Percentiles rank a stretch among this genome's conserved stretches.
These are phyloP conservation scores for Hanseniaspora lachancei DNA, from an alignment of 805 yeast genomes.

Conservation along the genomic window DNA sequence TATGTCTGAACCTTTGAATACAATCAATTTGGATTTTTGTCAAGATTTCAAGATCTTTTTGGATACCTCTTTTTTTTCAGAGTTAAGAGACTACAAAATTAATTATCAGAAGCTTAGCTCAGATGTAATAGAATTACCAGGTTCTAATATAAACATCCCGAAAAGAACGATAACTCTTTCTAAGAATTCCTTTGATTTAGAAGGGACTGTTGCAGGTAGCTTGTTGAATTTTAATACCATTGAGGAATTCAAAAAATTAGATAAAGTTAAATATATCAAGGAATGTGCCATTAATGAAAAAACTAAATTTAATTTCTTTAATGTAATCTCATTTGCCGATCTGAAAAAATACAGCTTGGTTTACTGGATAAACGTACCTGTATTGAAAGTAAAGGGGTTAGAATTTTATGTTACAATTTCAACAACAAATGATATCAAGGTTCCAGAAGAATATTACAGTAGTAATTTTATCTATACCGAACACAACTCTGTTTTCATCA, in stretches of 20 bases:
- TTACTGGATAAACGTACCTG: constrained; percentile 83
- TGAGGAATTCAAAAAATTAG: constrained; percentile 63
- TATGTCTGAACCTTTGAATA: not conserved
- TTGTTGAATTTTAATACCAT: constrained; percentile 62
- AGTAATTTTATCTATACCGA: not conserved
- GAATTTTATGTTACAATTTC: constrained; percentile 10
- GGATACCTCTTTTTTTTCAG: constrained; percentile 77
- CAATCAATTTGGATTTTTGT: not conserved
- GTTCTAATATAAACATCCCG: constrained; percentile 21
- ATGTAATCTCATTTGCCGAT: constrained; percentile 64
- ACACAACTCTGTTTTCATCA: not conserved
- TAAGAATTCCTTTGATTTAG: constrained; percentile 15
- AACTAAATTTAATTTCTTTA: constrained; percentile 27
- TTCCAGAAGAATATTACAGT: not conserved
- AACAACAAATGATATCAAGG: not conserved
- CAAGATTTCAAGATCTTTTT: constrained; percentile 39
- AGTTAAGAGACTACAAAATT: constrained; percentile 58
- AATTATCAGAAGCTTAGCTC: constrained; percentile 48
- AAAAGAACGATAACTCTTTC: constrained; percentile 24
- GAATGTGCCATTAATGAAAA: constrained; percentile 27
- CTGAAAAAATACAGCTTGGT: constrained; percentile 75
- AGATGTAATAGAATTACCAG: constrained; percentile 27
- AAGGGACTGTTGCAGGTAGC: constrained; percentile 28
- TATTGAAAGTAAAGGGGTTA: constrained; percentile 27
- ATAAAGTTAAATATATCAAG: constrained; percentile 48